Base-by-base conservation (phyloP, 805 yeast genomes). In the Wickerhamiella kurtzmanii region DNA sequence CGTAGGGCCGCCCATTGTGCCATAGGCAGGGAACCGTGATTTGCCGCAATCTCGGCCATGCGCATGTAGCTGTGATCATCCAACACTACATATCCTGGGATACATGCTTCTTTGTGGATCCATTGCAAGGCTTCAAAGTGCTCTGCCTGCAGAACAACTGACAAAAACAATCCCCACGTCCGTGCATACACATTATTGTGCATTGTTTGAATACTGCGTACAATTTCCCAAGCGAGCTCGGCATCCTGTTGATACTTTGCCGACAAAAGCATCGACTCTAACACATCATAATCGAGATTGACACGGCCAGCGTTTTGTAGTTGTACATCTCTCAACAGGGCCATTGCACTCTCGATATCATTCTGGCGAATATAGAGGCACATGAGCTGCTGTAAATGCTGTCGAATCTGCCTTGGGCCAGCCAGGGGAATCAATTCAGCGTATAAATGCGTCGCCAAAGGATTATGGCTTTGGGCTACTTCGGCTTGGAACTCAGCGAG, bases 101-200 rank as follows among this genome's bases (percentile, higher is more conserved):
- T 49, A 2, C 52, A 53, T 3, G 61, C 64, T 11, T 48, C 41
- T 15, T 51, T 47, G 48, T 52, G 51, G 16, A 57, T 52, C 59
- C 62, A 62, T 16, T 52, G 48, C n/a, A 61, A 49, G 1, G 56
- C 55, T 2, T 43, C 49, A 44, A 58, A 57, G 49, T 58, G 53
- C 16, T 37, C 32, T 5, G 42, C 43, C 22, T 53, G 53, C 19
- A 60, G 50, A 1, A 55, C 56, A 2, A 51, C 48, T 9, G 58
- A 50, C 11, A 58, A 42, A 18, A 61, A 55, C 32, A 60, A 35
- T 4, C 64, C 66, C 64, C 65, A 62, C 1, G 62, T 56, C 9
- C 66, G 54, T 0, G 61, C 49, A 44, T 51, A 59, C 2, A 62
- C 54, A 6, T 47, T 35, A 2, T 53, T 45, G 43, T 49, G 41